Percentiles rank a stretch among this genome's conserved stretches.
phyloP scores from a whole-genome alignment of 305 asterid genomes.

The Solanum hybrid region DNA sequence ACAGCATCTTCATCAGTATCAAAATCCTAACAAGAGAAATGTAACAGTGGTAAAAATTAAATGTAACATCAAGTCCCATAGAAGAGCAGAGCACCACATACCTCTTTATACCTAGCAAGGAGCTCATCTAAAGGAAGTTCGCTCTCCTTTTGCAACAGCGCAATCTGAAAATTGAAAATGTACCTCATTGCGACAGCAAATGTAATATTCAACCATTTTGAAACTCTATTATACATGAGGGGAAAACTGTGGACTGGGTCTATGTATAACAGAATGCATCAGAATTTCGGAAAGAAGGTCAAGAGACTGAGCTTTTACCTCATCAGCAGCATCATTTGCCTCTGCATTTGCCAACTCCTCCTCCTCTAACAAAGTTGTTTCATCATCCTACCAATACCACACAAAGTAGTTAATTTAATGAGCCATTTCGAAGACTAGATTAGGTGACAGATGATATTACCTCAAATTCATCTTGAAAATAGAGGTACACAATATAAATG shows the following conservation, averaged over 20 bases:
- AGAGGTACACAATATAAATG: not conserved
- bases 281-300: not conserved
- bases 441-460: not conserved
- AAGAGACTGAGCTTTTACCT: constrained; percentile 35
- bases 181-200: not conserved
- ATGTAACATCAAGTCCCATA: not conserved
- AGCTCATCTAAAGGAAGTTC: constrained; percentile 83
- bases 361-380: constrained; percentile 85
- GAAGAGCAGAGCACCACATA: constrained; percentile 29
- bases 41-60: not conserved
- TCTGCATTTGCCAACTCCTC: constrained; percentile 81
- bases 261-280: not conserved
- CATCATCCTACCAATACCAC: constrained; percentile 62
- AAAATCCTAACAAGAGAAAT: constrained; percentile 36
- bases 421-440: not conserved
- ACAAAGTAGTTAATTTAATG: not conserved
- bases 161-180: constrained; percentile 51
- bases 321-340: constrained; percentile 38
- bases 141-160: constrained; percentile 79
- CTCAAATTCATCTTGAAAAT: not conserved
- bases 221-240: not conserved
- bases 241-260: not conserved
- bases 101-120: constrained; percentile 94
- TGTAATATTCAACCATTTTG: not conserved
- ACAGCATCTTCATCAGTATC: constrained; percentile 34